Evolutionary conservation across 352 stramenopile species (phyloP).

Genomic region (Pythium apleroticum): DNA sequence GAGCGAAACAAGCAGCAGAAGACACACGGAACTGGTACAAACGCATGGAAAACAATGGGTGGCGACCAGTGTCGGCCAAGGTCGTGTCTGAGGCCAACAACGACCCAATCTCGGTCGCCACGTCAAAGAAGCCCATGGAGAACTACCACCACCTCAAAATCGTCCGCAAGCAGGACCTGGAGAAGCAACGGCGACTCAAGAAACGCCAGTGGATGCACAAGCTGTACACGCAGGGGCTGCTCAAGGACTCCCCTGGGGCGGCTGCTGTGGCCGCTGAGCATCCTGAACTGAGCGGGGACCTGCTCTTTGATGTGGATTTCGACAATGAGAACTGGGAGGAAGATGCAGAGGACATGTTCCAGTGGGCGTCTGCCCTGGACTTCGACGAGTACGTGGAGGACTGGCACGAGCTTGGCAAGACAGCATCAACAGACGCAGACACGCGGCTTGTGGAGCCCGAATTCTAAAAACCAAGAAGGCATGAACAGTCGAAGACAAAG

Average conservation of each 20-base stretch:
- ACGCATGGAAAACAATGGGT: constrained; percentile 90
- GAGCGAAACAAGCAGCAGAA: constrained; percentile 45
- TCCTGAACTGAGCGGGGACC: constrained; percentile 18
- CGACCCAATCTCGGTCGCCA: constrained; percentile 58
- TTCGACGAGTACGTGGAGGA: constrained; percentile 75
- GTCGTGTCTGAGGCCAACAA: constrained; percentile 59
- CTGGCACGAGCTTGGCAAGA: constrained; percentile 63
- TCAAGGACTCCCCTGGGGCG: constrained; percentile 27
- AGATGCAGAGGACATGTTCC: constrained; percentile 68
- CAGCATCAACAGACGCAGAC: constrained; percentile 41
- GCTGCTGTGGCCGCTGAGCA: constrained; percentile 1
- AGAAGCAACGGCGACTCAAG: constrained; percentile 51
- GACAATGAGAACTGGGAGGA: constrained; percentile 68
- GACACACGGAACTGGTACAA: constrained; percentile 82
- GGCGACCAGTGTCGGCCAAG: constrained; percentile 86
- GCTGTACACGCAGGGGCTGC: constrained; percentile 60
- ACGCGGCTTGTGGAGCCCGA: constrained; percentile 10
- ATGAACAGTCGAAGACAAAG: background rate
- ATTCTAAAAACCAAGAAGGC: background rate
- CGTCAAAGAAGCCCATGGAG: constrained; percentile 30
- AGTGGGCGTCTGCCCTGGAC: constrained; percentile 64
- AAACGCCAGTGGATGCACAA: constrained; percentile 85
- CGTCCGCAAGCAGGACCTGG: constrained; percentile 53
- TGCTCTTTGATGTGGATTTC: constrained; percentile 65
- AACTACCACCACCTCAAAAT: constrained; percentile 52